These are phyloP conservation scores for Gossypium mustelinum DNA, from an alignment of 345 rosid species.

Conservation along the genomic window DNA sequence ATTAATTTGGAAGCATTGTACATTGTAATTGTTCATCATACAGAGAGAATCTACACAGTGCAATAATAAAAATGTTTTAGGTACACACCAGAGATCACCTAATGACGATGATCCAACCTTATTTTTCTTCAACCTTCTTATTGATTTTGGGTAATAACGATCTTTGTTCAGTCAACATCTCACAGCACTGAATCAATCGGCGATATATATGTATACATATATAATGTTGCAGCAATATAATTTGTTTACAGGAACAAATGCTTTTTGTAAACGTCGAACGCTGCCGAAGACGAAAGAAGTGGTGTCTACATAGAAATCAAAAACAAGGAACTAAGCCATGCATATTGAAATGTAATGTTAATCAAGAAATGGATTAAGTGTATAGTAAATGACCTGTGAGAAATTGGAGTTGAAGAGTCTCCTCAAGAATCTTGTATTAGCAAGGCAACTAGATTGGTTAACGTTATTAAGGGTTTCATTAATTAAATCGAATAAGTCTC, in stretches of 20 bases:
- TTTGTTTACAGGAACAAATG: slow-evolving; percentile 18
- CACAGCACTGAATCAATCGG: too few relatives aligned
- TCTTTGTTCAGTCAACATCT: too few relatives aligned
- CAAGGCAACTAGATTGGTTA: slow-evolving; percentile 25
- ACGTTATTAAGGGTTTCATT: slow-evolving; percentile 25
- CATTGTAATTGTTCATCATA: too few relatives aligned
- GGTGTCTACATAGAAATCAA: slow-evolving; percentile 27
- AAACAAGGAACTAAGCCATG: neutral
- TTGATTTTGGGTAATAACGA: too few relatives aligned
- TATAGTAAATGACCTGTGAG: slow-evolving; percentile 31
- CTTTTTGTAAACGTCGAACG: slow-evolving; percentile 23
- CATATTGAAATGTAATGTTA: too few relatives aligned
- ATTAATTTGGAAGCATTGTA: too few relatives aligned
- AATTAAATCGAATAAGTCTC: slow-evolving; percentile 27
- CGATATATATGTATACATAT: neutral
- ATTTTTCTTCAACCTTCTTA: too few relatives aligned
- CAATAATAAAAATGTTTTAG: too few relatives aligned
- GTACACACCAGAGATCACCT: too few relatives aligned
- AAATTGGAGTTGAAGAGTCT: slow-evolving; percentile 18
- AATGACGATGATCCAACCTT: too few relatives aligned
- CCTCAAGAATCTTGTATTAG: slow-evolving; percentile 19
- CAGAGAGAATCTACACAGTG: too few relatives aligned
- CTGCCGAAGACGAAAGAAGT: slow-evolving; percentile 31
- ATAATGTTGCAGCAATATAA: neutral
- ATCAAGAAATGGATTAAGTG: too few relatives aligned